phyloP scores from a whole-genome alignment of 2,329 filamentous ascomycete genomes.

The Rutstroemia sp. region DNA sequence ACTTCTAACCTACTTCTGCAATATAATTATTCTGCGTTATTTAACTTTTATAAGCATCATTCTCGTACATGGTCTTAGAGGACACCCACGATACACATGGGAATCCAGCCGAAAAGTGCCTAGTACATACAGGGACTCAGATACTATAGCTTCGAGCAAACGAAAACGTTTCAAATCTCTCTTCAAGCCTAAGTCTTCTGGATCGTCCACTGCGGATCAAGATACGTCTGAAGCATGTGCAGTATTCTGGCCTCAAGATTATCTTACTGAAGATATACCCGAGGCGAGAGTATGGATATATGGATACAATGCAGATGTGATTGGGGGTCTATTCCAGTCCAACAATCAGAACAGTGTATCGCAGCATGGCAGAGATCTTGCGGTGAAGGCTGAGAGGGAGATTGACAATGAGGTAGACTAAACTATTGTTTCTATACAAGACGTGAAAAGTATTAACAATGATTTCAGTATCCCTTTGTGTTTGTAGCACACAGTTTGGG shows the following conservation, averaged over 20 bases:
- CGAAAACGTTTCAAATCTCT: not conserved
- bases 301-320: constrained; percentile 34
- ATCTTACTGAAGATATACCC: constrained; percentile 31
- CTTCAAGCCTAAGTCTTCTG: not conserved
- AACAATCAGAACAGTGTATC: constrained; percentile 32
- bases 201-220: not conserved
- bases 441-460: too few species aligned
- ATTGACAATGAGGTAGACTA: too few species aligned
- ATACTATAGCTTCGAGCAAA: not conserved
- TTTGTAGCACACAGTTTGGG: too few species aligned
- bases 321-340: constrained; percentile 31
- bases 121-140: not conserved
- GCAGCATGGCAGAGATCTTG: constrained; percentile 31
- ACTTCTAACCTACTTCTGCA: not conserved
- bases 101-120: not conserved
- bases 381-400: constrained; percentile 10
- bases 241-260: constrained; percentile 32
- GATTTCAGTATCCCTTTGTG: too few species aligned
- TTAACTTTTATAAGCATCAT: not conserved
- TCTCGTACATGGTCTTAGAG: not conserved
- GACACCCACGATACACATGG: not conserved
- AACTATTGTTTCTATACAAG: too few species aligned
- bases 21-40: not conserved
- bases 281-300: constrained; percentile 35
- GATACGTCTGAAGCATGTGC: not conserved